phyloP scores from a whole-genome alignment of 306 rosid genomes.

The Fragaria iinumae region DNA sequence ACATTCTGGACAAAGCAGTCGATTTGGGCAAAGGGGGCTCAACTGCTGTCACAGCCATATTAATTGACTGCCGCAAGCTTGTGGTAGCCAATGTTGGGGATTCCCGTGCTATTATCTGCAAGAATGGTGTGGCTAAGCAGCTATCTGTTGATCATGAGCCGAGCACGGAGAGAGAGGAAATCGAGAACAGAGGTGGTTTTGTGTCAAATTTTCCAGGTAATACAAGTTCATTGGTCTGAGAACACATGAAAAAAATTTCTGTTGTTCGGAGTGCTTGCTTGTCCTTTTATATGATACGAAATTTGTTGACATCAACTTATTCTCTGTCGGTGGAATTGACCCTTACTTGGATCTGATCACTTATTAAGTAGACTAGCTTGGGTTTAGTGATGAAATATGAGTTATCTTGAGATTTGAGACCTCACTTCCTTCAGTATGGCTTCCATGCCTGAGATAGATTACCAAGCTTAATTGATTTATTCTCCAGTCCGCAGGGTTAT shows the following conservation, averaged over 20 bases:
- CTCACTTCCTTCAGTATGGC: background rate
- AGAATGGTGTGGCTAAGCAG: constrained; percentile 67
- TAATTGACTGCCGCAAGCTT: constrained; percentile 70
- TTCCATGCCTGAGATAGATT: background rate
- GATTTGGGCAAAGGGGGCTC: constrained; percentile 93
- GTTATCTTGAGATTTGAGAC: background rate
- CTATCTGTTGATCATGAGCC: constrained; percentile 93
- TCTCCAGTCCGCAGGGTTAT: background rate
- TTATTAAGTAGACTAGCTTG: background rate
- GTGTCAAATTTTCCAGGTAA: constrained; percentile 95
- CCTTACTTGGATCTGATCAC: background rate
- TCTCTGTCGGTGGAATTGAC: background rate
- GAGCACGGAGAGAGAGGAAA: constrained; percentile 51
- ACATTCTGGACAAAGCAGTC: constrained; percentile 67
- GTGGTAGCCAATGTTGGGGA: constrained; percentile 92
- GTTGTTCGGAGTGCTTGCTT: background rate
- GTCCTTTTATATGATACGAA: background rate
- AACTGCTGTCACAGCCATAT: constrained; percentile 95
- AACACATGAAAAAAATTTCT: background rate
- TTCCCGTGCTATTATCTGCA: constrained; percentile 79
- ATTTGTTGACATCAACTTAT: background rate
- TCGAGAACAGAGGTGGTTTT: constrained; percentile 84
- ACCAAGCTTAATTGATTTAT: background rate
- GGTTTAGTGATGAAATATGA: background rate
- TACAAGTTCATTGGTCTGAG: background rate